Conservation (phyloP, 768 basidiomycete species). For the Arthromyces matolae region DNA sequence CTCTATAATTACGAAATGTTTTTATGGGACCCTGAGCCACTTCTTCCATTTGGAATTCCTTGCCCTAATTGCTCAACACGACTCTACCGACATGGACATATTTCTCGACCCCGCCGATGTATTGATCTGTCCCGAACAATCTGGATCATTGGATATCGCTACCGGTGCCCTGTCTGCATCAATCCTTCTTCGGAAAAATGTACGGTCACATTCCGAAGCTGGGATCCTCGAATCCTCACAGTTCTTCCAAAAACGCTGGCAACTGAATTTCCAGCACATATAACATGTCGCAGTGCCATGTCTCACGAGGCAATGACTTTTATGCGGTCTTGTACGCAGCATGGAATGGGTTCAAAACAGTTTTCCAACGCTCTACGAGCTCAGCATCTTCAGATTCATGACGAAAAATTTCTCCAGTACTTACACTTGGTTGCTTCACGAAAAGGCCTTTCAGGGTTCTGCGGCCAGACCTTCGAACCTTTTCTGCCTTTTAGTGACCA, state of each 20-base stretch:
- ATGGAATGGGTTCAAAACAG: constrained; percentile 23
- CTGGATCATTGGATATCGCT: constrained; percentile 16
- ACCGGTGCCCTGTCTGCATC: constrained; percentile 7
- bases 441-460: neutral
- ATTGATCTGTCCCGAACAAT: constrained; percentile 11
- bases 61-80: constrained; percentile 10
- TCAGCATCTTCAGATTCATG: constrained; percentile 18
- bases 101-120: constrained; percentile 9
- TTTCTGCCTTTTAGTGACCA: constrained; percentile 5
- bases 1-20: constrained; percentile 12
- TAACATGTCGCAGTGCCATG: constrained; percentile 20
- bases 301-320: constrained; percentile 14
- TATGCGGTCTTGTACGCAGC: constrained; percentile 18
- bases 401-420: constrained; percentile 12
- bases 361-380: constrained; percentile 19
- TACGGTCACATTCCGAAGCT: constrained; percentile 10
- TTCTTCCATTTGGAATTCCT: neutral
- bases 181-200: neutral
- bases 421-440: constrained; percentile 1
- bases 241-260: constrained; percentile 2
- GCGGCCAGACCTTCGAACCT: neutral
- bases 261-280: constrained; percentile 18
- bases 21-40: constrained; percentile 13
- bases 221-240: constrained; percentile 6
- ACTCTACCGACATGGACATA: constrained; percentile 9